These are phyloP conservation scores for Heliocybe sulcata DNA, from an alignment of 1,284 basidiomycete species.

Conservation along the genomic window DNA sequence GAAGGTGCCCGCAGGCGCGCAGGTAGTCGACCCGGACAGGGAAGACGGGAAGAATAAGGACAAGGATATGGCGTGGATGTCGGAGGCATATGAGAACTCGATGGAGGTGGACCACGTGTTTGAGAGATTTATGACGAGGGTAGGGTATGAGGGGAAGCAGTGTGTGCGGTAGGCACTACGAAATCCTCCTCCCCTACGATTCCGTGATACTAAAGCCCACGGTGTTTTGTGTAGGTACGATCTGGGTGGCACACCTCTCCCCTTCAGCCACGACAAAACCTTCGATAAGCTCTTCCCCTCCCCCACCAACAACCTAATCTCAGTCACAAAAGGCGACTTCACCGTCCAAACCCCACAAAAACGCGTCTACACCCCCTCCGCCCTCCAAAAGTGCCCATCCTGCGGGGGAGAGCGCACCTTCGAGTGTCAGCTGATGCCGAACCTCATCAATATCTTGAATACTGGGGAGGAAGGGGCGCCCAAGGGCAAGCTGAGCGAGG, in stretches of 20 bases:
- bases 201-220: no score
- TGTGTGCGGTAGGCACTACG: conserved; percentile 54
- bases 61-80: conserved; percentile 47
- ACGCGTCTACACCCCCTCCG: conserved; percentile 39
- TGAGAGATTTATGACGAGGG: conserved; percentile 68
- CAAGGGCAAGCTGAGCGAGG: conserved; percentile 39
- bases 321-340: conserved; percentile 52
- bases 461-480: conserved; percentile 16
- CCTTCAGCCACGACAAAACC: conserved; percentile 63
- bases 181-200: no score
- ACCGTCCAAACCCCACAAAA: conserved; percentile 40
- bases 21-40: conserved; percentile 33
- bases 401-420: conserved; percentile 63
- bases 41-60: conserved; percentile 31
- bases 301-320: conserved; percentile 28
- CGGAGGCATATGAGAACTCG: conserved; percentile 75
- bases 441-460: conserved; percentile 68
- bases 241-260: conserved; percentile 63
- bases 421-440: conserved; percentile 85
- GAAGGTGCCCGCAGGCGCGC: conserved; percentile 32
- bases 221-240: conserved; percentile 75
- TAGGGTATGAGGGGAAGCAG: conserved; percentile 62
- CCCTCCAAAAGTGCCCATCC: conserved; percentile 47
- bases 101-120: conserved; percentile 71
- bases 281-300: conserved; percentile 66